Base-by-base conservation (phyloP, 805 yeast species). In the Phaffomyces antillensis region DNA sequence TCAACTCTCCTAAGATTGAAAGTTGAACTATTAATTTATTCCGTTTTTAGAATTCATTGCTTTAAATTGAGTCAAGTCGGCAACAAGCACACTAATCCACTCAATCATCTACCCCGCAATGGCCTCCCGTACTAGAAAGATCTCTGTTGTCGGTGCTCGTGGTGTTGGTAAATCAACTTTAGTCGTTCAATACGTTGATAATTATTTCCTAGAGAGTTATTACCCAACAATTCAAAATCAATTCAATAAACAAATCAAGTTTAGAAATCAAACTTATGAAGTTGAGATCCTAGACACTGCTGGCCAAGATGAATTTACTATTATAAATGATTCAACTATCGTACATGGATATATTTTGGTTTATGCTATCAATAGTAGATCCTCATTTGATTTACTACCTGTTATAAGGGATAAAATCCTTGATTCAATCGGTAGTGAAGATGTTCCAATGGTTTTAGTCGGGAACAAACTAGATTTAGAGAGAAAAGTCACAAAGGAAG, bases 211-310 rank as follows among this genome's bases (percentile, higher is more conserved):
- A 23, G 96, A 89, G 63, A 75, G 83, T 31, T 88, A 89, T 65
- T 89, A 87, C 63, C 96, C 96, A 28, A 89, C 96, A 7, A 49
- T 43, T 33, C 48, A 43, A 24, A 49, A 47, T 33, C 49, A 41
- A 37, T 46, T 41, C 44, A 48, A 39, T 45, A 42, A 46, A 30
- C 47, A 40, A 23, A 39, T 41, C 40, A 43, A 43, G 23, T 77
- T 83, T 62, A 77, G 83, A 49, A 84, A 83, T 49, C 83, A 80
- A 53, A 86, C 83, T 43, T 89, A 84, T 60, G 81, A 81, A 43
- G 77, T 90, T 24, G 96, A 88, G 61, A 85, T 89, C 43, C 68
- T 88, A 48, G 97, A 89, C 59, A 89, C 96, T 0, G 96, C 96
- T 1, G 96, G 96, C 8, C 95, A 87, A 67, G 96, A 88, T 63